Evolutionary conservation across 1,284 basidiomycete genomes (phyloP), one percentile per base, ranked within the genome.

Genomic region (Apiotrichum gamsii): DNA sequence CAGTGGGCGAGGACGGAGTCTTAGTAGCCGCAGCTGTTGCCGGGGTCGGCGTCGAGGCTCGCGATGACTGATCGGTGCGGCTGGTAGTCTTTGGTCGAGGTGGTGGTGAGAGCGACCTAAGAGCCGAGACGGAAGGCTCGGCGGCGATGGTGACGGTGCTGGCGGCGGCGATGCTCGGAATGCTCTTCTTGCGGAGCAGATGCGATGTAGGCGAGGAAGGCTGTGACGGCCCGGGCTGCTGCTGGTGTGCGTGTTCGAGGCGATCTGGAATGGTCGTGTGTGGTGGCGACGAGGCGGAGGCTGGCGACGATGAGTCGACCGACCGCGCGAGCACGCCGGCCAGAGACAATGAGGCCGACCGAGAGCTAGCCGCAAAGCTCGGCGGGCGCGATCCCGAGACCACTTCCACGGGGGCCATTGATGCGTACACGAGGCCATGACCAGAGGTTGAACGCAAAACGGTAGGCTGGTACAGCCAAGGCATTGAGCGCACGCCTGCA

Each of bases 401-500:
- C 1, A 34, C 31, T 2, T 21, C 16, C 5, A 24, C 33, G 4
- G 6, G 42, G 24, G 5, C 23, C 34, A 16, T 23, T 36, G 11
- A 24, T 8, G 16, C 23, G 57, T 1, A 59, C 14, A 45, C 23
- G 14, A 59, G 30, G 4, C 55, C 58, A 14, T 40, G 39, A 13
- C 58, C 58, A 10, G 58, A 57, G 4, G 39, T 47, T 13, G 39
- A 36, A 11, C 58, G 52, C 11, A 59, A 29, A 25, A 59, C 58
- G 1, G 58, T 49, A 4, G 58, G 58, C 45, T 59, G 58, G 34
- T 49, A 43, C 3, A 55, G 30, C 16, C 58, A 50, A 3, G 49
- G 56, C 41, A 58, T 43, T 4, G 40, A 43, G 19, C 18, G 25
- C 16, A n/a, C 16, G 38, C n/a, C n/a, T n/a, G n/a, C n/a, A n/a